Percentiles rank a stretch among this genome's conserved stretches.
Conservation (phyloP, 2,329 filamentous ascomycete species). For the Periconia sp. region DNA sequence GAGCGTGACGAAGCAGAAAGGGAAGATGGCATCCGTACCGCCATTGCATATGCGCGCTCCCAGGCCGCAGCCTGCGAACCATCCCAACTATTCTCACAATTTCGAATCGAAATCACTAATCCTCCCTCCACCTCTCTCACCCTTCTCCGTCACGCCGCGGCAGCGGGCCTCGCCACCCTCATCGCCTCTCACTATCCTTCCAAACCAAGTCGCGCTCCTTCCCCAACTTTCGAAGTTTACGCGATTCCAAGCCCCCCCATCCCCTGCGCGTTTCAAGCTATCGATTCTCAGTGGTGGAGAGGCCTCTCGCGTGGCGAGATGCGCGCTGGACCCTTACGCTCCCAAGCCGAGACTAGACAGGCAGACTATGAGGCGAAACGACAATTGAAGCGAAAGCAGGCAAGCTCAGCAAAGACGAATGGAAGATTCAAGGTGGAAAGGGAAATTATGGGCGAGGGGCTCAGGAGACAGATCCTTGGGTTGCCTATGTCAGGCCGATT, state of each 20-base stretch:
- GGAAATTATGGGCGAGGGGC: not conserved
- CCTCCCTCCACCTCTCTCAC: not conserved
- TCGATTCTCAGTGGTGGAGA: not conserved
- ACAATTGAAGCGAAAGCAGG: not conserved
- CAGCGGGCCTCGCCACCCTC: not conserved
- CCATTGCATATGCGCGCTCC: not conserved
- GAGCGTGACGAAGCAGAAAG: not conserved
- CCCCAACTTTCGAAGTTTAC: not conserved
- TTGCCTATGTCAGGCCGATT: slow-evolving; percentile 1
- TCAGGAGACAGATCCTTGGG: slow-evolving; percentile 1
- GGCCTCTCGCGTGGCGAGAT: slow-evolving; percentile 1
- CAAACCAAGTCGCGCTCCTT: no score
- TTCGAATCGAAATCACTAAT: not conserved
- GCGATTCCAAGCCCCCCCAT: not conserved
- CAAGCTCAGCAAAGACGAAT: not conserved
- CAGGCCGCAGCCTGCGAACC: no score
- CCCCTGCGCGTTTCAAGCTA: not conserved
- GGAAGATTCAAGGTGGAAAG: not conserved
- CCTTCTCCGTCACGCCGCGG: not conserved
- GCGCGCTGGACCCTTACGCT: not conserved
- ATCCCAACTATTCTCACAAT: not conserved
- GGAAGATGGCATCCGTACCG: not conserved
- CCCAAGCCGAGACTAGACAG: not conserved
- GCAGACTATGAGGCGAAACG: not conserved
- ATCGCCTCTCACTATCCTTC: not conserved